Evolutionary conservation across 1,139 yeast species (phyloP).

Genomic region (Yamadazyma sp.): DNA sequence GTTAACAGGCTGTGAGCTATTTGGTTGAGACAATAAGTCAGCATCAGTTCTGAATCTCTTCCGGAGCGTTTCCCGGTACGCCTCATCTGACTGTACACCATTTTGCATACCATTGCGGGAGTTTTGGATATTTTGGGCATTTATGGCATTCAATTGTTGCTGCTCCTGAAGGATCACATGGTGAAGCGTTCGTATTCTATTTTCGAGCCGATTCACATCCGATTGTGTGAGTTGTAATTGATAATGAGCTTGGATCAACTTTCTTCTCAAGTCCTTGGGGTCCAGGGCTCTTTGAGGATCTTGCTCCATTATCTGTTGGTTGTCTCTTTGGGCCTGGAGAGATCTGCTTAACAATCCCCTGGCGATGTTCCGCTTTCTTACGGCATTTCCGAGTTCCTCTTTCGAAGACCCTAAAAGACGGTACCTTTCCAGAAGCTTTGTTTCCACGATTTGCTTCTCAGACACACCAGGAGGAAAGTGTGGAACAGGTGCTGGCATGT

Average conservation of each 20-base stretch:
- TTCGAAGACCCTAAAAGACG: background rate
- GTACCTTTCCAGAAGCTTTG: background rate
- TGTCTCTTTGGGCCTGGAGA: background rate
- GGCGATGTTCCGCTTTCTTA: background rate
- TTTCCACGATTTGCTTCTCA: background rate
- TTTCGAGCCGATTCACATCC: background rate
- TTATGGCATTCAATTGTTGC: background rate
- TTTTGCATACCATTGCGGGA: background rate
- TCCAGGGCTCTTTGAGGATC: background rate
- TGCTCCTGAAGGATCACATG: background rate
- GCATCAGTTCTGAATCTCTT: background rate
- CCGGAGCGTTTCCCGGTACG: background rate
- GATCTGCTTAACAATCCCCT: conserved; percentile 1
- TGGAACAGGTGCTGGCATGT: conserved; percentile 36
- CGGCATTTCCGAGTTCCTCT: background rate
- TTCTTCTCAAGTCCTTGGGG: background rate
- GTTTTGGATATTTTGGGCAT: background rate
- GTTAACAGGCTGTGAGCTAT: background rate
- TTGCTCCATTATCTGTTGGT: background rate
- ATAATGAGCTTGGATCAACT: conserved; percentile 16
- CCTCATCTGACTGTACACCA: background rate
- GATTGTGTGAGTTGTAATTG: background rate
- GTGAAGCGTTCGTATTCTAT: background rate
- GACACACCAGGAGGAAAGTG: conserved; percentile 16
- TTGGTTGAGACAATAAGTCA: background rate